Conservation (phyloP, 306 rosid species). For the Carpinus fangiana region DNA sequence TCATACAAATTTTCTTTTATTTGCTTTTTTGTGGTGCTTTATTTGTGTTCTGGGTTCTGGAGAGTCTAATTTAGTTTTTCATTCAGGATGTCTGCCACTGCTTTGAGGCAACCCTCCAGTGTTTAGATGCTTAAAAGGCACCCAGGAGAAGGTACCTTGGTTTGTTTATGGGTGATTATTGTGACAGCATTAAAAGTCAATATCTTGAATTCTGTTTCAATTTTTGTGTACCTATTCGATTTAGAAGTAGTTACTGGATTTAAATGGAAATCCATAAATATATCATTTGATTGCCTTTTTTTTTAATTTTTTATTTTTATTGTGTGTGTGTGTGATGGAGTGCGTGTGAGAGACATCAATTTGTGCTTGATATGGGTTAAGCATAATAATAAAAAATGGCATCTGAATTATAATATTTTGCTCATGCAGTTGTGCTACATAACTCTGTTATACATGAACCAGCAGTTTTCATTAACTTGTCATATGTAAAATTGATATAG, state of each 20-base stretch:
- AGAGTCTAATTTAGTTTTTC: conserved; percentile 84
- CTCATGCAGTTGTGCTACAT: not conserved
- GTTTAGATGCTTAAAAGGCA: conserved; percentile 89
- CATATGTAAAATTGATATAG: not conserved
- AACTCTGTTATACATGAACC: not conserved
- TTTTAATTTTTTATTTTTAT: not conserved
- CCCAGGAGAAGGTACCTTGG: conserved; percentile 99
- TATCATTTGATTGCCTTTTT: conserved; percentile 1
- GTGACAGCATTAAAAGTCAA: conserved; percentile 44
- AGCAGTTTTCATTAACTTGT: not conserved
- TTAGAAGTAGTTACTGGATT: conserved; percentile 12
- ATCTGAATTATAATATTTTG: conserved; percentile 14
- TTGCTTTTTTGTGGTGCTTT: conserved; percentile 31
- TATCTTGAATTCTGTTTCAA: conserved; percentile 28
- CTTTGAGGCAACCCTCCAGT: conserved; percentile 87
- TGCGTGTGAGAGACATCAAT: not conserved
- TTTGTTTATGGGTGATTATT: conserved; percentile 80
- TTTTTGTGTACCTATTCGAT: not conserved
- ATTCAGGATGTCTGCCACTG: conserved; percentile 86
- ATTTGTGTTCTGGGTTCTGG: conserved; percentile 50
- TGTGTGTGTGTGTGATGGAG: conserved; percentile 24
- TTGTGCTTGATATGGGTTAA: not conserved
- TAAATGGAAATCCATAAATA: conserved; percentile 18
- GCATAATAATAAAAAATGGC: not conserved
- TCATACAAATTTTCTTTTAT: conserved; percentile 19